Evolutionary conservation across 2,329 filamentous ascomycete genomes (phyloP).

Genomic region (Ramularia collo-cygni): DNA sequence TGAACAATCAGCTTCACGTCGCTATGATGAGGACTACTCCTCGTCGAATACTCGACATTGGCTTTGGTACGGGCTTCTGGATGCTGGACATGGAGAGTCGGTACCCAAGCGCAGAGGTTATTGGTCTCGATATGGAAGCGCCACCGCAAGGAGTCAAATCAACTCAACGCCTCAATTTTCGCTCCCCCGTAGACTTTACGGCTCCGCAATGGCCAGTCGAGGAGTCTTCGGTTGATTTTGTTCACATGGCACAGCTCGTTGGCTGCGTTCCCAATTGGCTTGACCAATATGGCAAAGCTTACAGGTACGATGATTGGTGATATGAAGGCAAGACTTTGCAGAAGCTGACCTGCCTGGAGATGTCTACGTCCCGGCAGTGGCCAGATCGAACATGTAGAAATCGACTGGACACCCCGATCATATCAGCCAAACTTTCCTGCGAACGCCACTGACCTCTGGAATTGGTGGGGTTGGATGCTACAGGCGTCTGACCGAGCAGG

Average conservation of each 20-base stretch:
- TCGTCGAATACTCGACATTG: slow-evolving; percentile 57
- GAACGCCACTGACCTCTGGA: slow-evolving; percentile 49
- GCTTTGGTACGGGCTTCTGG: slow-evolving; percentile 89
- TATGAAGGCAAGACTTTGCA: slow-evolving; percentile 9
- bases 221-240: slow-evolving; percentile 68
- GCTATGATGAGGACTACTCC: slow-evolving; percentile 34
- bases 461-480: slow-evolving; percentile 65
- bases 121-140: slow-evolving; percentile 22
- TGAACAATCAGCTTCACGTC: slow-evolving; percentile 16
- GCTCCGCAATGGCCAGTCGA: slow-evolving; percentile 66
- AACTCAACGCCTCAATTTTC: slow-evolving; percentile 11
- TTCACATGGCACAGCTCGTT: slow-evolving; percentile 72
- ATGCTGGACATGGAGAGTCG: slow-evolving; percentile 74
- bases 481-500: slow-evolving; percentile 60
- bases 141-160: slow-evolving; percentile 1
- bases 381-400: slow-evolving; percentile 79
- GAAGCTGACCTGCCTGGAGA: slow-evolving; percentile 35
- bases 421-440: slow-evolving; percentile 46
- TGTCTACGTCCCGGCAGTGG: slow-evolving; percentile 72
- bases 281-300: slow-evolving; percentile 62
- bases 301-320: slow-evolving; percentile 2
- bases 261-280: slow-evolving; percentile 75
- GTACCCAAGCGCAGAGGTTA: slow-evolving; percentile 29
- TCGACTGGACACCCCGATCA: slow-evolving; percentile 71
- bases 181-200: slow-evolving; percentile 58